Base-by-base conservation (phyloP, 371 early-diverging fungal species). In the Umbelopsis sp. region DNA sequence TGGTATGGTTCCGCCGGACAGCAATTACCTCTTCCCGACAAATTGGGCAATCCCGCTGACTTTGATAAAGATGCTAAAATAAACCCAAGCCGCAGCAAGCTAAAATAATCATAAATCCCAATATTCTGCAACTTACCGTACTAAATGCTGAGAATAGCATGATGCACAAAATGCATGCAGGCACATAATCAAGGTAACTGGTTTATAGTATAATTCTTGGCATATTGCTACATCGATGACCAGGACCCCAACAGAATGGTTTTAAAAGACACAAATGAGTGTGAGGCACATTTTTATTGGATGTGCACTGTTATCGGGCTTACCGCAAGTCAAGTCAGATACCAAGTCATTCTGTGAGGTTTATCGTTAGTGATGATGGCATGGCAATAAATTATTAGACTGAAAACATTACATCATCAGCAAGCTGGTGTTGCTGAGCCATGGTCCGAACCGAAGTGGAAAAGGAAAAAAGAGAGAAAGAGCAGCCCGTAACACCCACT, bases 311-410 rank as follows among this genome's bases (percentile, higher is more conserved):
- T 0, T 29, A 29, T 4, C 29, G 12, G 57, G 18, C 35, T 35
- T 57, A 57, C 57, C 57, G n/a, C 57, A 57, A 57, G 57, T 57
- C 57, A 57, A 57, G 57, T 57, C 57, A 5, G 57, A 18, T 35
- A 57, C 12, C 11, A 57, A 0, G n/a, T 57, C 57, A 35, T 57
- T 57, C 57, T 57, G 32, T 35, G 35, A 35, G 35, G 10, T 41
- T 10, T 12, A 41, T 41, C 5, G 4, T 41, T 41, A 41, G 41
- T 41, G 41, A 41, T 7, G 41, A 41, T 41, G 7, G 4, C 4
- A 29, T 3, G 12, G 41, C 12, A 10, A 41, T 12, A 41, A 41
- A 41, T 41, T 0, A 41, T 41, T 41, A 41, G 41, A 41, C 41
- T 41, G 7, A 7, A 10, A 41, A 41, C 7, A 41, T 41, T 41